Evolutionary conservation across 2,329 filamentous ascomycete species (phyloP), one percentile per base, ranked within the genome.

Genomic region (Trichoderma sp.): DNA sequence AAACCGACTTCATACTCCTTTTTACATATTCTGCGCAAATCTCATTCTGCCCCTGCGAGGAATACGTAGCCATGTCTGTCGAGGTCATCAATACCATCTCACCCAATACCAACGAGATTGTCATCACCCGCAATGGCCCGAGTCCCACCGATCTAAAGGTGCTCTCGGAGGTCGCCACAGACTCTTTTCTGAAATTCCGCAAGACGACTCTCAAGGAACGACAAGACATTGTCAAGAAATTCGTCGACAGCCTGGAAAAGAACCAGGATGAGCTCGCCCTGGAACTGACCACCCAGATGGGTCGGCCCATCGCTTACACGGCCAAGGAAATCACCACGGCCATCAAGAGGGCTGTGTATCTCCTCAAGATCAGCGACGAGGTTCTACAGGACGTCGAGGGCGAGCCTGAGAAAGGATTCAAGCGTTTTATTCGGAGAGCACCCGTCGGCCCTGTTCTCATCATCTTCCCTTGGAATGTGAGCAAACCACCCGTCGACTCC

Each of bases 271-370:
- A 89, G 71, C 85, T 98, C 40, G 94, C 91, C 6, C 86, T 88
- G 73, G 94, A 97, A 79, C 83, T 98, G 70, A 97, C 94, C 0
- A 90, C 93, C 78, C 94, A 98, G 83, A 98, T 98, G 94, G 95
- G 95, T 53, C 87, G 95, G 24, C 95, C 95, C 40, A 97, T 97
- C 75, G 87, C 91, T 47, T 97, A 95, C 79, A 92, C 92, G 0
- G 89, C 87, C 58, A 93, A 89, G 74, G 95, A 98, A 83, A 86
- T 98, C 73, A 83, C 88, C 35, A 98, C 95, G 19, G 94, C 94
- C 8, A 87, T 96, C 73, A 92, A 92, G 82, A 88, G 95, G 72
- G 92, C 90, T 72, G 89, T 97, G 77, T 97, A 97, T 77, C 83
- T 98, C 69, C 85, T 96, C 75, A 93, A 92, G 78, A 91, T 97